Evolutionary conservation across 768 basidiomycete species (phyloP).

Genomic region (Baorangia bicolor): DNA sequence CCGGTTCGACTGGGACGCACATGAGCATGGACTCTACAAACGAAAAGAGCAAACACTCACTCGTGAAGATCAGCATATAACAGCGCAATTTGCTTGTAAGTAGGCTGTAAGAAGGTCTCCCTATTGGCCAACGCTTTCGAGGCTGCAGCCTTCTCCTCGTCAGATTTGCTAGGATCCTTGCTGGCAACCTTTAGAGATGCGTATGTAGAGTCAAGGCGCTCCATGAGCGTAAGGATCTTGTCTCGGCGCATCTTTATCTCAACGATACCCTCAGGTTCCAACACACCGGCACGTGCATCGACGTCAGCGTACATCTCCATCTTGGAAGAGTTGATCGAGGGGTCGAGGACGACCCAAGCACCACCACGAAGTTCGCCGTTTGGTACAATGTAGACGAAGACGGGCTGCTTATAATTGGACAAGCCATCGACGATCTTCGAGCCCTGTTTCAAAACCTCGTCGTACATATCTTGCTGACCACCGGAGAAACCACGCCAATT

Average conservation of each 20-base stretch:
- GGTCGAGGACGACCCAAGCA: slow-evolving; percentile 99
- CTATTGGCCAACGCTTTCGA: slow-evolving; percentile 67
- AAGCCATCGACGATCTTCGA: slow-evolving; percentile 99
- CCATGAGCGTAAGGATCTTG: slow-evolving; percentile 89
- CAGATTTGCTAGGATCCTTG: slow-evolving; percentile 67
- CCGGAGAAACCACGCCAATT: slow-evolving; percentile 99
- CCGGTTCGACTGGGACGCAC: slow-evolving; percentile 70
- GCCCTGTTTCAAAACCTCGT: slow-evolving; percentile 95
- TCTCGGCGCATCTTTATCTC: slow-evolving; percentile 98
- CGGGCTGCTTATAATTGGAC: slow-evolving; percentile 94
- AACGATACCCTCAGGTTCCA: slow-evolving; percentile 95
- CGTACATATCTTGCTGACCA: slow-evolving; percentile 99
- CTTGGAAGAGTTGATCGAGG: slow-evolving; percentile 93
- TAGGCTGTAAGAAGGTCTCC: slow-evolving; percentile 79
- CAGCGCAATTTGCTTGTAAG: slow-evolving; percentile 91
- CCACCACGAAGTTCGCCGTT: slow-evolving; percentile 99
- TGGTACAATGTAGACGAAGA: slow-evolving; percentile 97
- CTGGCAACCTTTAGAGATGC: slow-evolving; percentile 77
- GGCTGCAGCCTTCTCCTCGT: slow-evolving; percentile 73
- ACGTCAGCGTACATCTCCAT: slow-evolving; percentile 99
- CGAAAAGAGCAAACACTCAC: slow-evolving; percentile 46
- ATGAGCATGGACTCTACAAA: slow-evolving; percentile 2
- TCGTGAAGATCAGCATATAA: slow-evolving; percentile 97
- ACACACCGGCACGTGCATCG: slow-evolving; percentile 92
- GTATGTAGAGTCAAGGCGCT: slow-evolving; percentile 85